Conservation (phyloP, 148 eudicot species). For the Amaranthus cruentus region DNA sequence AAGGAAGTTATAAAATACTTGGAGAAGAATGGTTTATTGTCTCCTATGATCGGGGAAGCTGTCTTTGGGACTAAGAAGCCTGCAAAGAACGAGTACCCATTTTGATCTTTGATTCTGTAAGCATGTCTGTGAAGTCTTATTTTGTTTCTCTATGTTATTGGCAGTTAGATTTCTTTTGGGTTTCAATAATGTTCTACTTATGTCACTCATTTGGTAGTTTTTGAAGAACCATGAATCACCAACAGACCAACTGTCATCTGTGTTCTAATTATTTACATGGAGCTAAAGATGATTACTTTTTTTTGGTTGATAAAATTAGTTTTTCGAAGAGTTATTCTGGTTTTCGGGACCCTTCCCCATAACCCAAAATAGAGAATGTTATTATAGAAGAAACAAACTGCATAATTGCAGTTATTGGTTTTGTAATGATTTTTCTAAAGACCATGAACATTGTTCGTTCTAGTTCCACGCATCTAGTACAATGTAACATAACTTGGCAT, state of each 20-base stretch:
- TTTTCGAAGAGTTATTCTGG: neutral
- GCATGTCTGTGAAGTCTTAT: conserved; percentile 11
- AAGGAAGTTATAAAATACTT: conserved; percentile 61
- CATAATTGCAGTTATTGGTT: too few relatives aligned
- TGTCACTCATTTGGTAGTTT: conserved; percentile 2
- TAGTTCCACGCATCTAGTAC: too few relatives aligned
- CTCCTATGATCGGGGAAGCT: conserved; percentile 79
- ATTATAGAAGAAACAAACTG: too few relatives aligned
- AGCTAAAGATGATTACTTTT: neutral
- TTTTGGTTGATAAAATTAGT: neutral
- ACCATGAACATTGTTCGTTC: too few relatives aligned
- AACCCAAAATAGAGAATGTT: too few relatives aligned
- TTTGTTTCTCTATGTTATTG: neutral
- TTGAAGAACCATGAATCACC: neutral
- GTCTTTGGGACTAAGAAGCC: conserved; percentile 58
- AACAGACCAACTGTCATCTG: neutral
- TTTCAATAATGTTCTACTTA: neutral
- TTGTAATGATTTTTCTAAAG: too few relatives aligned
- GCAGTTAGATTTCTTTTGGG: neutral
- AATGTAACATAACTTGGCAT: too few relatives aligned
- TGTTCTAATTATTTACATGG: neutral
- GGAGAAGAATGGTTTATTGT: conserved; percentile 66
- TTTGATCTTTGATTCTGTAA: conserved; percentile 15
- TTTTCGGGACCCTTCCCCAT: too few relatives aligned
- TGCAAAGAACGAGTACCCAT: conserved; percentile 18